These are phyloP conservation scores for Ophiostoma tasmaniense DNA, from an alignment of 2,329 filamentous ascomycete genomes.

Conservation along the genomic window DNA sequence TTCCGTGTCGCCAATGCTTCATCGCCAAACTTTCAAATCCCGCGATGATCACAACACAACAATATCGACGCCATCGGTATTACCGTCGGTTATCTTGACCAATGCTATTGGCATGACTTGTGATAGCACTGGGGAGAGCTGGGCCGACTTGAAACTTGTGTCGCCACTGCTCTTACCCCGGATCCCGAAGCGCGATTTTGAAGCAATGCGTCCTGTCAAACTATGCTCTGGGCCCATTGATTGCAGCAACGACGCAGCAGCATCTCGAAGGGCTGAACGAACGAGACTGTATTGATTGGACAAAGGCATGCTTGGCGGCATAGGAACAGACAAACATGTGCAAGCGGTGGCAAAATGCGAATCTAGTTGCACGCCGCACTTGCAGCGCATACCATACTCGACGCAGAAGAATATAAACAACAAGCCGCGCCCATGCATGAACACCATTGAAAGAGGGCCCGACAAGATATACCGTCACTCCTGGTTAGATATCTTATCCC, in stretches of 20 bases:
- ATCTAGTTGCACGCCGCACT: background rate
- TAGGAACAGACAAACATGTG: background rate
- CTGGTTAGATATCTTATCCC: background rate
- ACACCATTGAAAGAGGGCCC: too few species aligned
- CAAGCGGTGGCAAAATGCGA: background rate
- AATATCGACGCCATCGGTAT: background rate
- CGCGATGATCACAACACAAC: background rate
- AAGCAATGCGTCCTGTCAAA: background rate
- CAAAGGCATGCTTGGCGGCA: background rate
- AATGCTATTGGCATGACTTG: background rate
- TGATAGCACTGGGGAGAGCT: background rate
- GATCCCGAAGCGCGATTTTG: background rate
- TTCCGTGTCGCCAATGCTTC: background rate
- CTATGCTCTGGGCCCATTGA: background rate
- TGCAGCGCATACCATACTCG: background rate
- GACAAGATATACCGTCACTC: background rate
- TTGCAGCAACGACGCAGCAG: background rate
- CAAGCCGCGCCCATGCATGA: too few species aligned
- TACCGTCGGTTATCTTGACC: background rate
- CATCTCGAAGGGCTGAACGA: background rate
- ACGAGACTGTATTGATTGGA: background rate
- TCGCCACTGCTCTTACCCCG: background rate
- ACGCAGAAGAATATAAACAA: background rate
- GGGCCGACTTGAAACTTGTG: background rate
- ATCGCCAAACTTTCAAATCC: background rate